These are phyloP conservation scores for Jackrogersella multiformis DNA, from an alignment of 495 filamentous ascomycete genomes.

Conservation along the genomic window DNA sequence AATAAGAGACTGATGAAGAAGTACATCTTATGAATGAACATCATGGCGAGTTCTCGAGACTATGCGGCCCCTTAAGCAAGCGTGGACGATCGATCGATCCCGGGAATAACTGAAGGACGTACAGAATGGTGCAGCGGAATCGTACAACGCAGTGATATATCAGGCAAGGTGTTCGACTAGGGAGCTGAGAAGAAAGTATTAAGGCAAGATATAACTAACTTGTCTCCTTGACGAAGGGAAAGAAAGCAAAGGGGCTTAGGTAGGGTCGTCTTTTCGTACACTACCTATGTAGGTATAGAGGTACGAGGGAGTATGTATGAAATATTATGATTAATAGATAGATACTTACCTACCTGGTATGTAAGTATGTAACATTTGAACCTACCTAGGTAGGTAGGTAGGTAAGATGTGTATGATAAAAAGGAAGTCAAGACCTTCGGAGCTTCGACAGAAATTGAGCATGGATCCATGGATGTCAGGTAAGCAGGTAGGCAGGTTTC, in stretches of 20 bases:
- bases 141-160: constrained; percentile 22
- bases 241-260: constrained; percentile 1
- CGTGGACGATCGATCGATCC: constrained; percentile 10
- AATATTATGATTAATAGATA: constrained; percentile 10
- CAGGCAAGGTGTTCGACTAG: not conserved
- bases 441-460: constrained; percentile 11
- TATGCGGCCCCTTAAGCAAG: not conserved
- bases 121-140: constrained; percentile 20
- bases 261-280: constrained; percentile 6
- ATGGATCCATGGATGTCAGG: constrained; percentile 5
- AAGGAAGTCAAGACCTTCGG: constrained; percentile 27
- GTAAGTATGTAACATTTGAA: no score
- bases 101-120: constrained; percentile 14
- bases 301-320: not conserved
- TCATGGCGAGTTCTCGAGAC: constrained; percentile 16
- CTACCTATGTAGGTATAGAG: not conserved
- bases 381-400: no score
- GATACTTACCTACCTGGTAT: no score
- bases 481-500: constrained; percentile 14
- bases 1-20: constrained; percentile 17
- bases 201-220: constrained; percentile 3
- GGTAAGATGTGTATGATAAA: not conserved
- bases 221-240: constrained; percentile 7
- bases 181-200: not conserved
- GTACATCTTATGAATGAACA: constrained; percentile 13